Percentiles rank a stretch among this genome's conserved stretches.
Evolutionary conservation across 495 filamentous ascomycete species (phyloP).

Genomic region (Penicillium coffeae): DNA sequence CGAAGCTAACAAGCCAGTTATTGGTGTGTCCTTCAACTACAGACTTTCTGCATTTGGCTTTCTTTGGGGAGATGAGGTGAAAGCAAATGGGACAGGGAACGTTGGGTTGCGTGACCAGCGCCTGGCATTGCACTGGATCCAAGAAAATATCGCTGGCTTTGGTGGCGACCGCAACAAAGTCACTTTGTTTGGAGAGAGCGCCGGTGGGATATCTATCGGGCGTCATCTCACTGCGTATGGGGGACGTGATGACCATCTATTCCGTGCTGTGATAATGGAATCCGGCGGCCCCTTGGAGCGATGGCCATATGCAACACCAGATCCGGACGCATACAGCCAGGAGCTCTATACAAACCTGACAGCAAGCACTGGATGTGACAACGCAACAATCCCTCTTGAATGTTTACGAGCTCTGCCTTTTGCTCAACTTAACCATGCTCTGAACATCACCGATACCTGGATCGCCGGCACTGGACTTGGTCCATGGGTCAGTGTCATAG

Average conservation of each 20-base stretch:
- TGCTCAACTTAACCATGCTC: not conserved
- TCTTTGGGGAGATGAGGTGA: slow-evolving; percentile 24
- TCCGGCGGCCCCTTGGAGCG: too few relatives aligned
- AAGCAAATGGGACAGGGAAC: slow-evolving; percentile 25
- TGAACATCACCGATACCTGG: too few relatives aligned
- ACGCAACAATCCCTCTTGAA: not conserved
- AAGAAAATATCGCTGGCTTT: slow-evolving; percentile 48
- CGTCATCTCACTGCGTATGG: slow-evolving; percentile 23
- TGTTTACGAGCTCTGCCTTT: not conserved
- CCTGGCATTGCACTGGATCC: slow-evolving; percentile 52
- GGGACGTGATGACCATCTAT: not conserved
- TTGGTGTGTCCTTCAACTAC: slow-evolving; percentile 56
- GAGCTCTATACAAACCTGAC: not conserved
- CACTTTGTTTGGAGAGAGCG: slow-evolving; percentile 49
- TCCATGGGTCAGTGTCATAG: not conserved
- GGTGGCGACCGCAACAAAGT: slow-evolving; percentile 53
- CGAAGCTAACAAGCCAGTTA: slow-evolving; percentile 38
- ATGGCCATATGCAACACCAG: too few relatives aligned
- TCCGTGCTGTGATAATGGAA: not conserved
- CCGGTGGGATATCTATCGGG: slow-evolving; percentile 45
- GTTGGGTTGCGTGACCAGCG: slow-evolving; percentile 59
- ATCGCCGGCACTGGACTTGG: not conserved
- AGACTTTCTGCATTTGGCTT: slow-evolving; percentile 57
- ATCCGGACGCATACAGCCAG: not conserved
- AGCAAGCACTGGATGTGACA: not conserved